These are phyloP conservation scores for Nasturtium officinale DNA, from an alignment of 345 rosid genomes.

Conservation along the genomic window DNA sequence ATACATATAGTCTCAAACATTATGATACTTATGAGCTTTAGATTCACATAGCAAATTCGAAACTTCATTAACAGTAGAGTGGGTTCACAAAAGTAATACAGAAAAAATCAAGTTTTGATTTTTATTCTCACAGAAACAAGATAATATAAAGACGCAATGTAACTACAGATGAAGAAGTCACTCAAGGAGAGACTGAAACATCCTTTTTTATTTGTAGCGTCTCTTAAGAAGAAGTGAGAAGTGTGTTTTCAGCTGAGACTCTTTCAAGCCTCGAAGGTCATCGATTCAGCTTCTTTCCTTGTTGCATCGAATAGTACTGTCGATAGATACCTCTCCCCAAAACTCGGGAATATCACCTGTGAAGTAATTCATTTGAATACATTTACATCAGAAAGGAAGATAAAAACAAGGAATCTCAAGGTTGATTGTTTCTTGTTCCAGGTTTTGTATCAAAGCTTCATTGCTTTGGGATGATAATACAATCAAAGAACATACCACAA, in stretches of 20 bases:
- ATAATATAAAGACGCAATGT: slow-evolving; percentile 34
- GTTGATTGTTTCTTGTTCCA: slow-evolving; percentile 1
- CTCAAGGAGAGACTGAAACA: slow-evolving; percentile 8
- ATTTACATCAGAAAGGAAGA: not conserved
- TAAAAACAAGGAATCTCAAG: not conserved
- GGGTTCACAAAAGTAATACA: slow-evolving; percentile 13
- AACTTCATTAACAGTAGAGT: slow-evolving; percentile 8
- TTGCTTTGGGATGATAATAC: slow-evolving; percentile 4
- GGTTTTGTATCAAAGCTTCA: slow-evolving; percentile 17
- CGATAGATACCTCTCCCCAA: slow-evolving; percentile 76
- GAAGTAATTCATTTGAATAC: slow-evolving; percentile 4
- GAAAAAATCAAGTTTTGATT: not conserved
- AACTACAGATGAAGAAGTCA: slow-evolving; percentile 15
- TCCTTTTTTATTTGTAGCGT: slow-evolving; percentile 21
- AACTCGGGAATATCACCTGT: slow-evolving; percentile 81
- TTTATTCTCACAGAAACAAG: slow-evolving; percentile 14
- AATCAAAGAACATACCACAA: slow-evolving; percentile 59
- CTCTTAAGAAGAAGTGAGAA: slow-evolving; percentile 14
- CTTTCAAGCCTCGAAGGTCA: slow-evolving; percentile 59
- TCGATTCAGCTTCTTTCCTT: slow-evolving; percentile 62
- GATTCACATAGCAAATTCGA: not conserved
- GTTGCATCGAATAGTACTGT: slow-evolving; percentile 68
- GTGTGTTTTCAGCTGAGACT: not conserved
- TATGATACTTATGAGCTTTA: not conserved
- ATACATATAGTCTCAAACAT: not conserved